A percentile compares a stretch with the other conserved stretches of the same genome.
Conservation (phyloP, 2,329 filamentous ascomycete genomes). For the Venturia pyrina region DNA sequence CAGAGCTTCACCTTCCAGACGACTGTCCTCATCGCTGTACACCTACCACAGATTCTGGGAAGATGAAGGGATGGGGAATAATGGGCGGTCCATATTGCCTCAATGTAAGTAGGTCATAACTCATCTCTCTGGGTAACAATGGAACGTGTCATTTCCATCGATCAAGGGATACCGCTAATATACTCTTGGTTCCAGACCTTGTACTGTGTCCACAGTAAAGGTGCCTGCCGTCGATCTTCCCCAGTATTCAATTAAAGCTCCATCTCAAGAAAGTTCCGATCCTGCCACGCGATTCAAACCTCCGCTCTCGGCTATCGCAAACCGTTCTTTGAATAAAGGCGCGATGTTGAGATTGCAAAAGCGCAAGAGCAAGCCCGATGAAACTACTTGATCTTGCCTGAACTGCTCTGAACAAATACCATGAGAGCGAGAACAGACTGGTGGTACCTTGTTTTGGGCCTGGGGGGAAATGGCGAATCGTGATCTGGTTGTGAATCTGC, state of each 20-base stretch:
- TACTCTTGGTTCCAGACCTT: neutral
- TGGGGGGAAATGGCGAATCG: neutral
- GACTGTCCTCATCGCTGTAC: neutral
- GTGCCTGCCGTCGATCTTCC: neutral
- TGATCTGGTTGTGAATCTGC: too few relatives aligned
- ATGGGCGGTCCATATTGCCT: neutral
- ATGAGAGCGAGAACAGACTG: neutral
- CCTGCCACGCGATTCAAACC: neutral
- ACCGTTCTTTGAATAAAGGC: neutral
- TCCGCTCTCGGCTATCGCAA: neutral
- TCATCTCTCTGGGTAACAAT: neutral
- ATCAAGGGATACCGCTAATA: neutral
- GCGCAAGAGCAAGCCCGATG: neutral
- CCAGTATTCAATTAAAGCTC: neutral
- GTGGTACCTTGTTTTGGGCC: neutral
- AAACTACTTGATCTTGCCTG: neutral
- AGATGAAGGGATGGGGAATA: neutral
- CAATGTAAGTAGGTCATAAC: neutral
- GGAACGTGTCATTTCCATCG: neutral
- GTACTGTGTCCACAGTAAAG: too few relatives aligned
- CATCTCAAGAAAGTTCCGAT: neutral
- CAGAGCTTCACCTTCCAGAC: neutral
- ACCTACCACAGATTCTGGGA: neutral
- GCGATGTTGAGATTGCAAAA: neutral
- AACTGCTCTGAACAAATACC: neutral